Conservation (phyloP, 2,329 filamentous ascomycete genomes). For the Venturia effusa region DNA sequence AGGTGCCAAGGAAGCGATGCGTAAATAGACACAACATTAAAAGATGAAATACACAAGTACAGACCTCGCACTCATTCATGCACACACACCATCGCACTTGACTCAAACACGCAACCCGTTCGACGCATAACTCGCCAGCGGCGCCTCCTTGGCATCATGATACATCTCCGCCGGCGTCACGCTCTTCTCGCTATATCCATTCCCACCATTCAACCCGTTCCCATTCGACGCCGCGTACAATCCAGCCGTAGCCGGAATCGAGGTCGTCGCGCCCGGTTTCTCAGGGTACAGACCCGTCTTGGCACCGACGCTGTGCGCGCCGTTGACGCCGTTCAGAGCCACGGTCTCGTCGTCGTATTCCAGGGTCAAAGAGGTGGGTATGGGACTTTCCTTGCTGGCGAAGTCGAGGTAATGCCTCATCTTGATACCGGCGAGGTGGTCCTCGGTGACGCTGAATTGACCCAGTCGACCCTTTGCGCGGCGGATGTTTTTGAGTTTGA, state of each 20-base stretch:
- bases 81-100: too few species aligned
- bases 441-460: conserved; percentile 32
- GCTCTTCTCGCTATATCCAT: background rate
- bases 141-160: background rate
- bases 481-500: conserved; percentile 33
- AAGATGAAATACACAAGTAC: too few species aligned
- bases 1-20: too few species aligned
- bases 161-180: background rate
- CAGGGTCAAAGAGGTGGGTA: conserved; percentile 32
- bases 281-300: background rate
- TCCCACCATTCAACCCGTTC: background rate
- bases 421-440: conserved; percentile 36
- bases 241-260: background rate
- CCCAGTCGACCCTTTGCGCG: conserved; percentile 28
- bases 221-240: too few species aligned
- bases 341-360: conserved; percentile 26
- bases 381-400: conserved; percentile 35
- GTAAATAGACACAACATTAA: too few species aligned
- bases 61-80: too few species aligned
- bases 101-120: background rate
- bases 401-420: conserved; percentile 40
- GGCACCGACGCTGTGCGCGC: conserved; percentile 2
- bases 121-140: background rate
- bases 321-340: conserved; percentile 12
- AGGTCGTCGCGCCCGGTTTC: background rate